These are phyloP conservation scores for Epicoccum nigrum DNA, from an alignment of 2,329 filamentous ascomycete species.

Conservation along the genomic window DNA sequence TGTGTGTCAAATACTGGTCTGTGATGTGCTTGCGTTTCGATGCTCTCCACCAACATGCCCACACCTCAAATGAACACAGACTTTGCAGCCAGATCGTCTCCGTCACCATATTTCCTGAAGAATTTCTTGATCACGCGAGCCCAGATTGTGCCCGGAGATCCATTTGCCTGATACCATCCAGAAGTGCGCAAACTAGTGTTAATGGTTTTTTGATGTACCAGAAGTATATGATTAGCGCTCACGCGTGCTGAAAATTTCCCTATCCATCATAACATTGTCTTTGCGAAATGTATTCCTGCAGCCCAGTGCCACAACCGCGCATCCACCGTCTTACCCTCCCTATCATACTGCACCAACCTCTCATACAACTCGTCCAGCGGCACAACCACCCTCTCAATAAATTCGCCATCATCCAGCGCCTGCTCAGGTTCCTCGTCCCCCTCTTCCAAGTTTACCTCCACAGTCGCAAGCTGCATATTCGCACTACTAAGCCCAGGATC, in stretches of 20 bases:
- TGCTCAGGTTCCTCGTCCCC: slow-evolving; percentile 61
- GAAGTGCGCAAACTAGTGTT: no score
- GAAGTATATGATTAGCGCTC: no score
- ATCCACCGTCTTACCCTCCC: slow-evolving; percentile 60
- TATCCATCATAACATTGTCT: slow-evolving; percentile 37
- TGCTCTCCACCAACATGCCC: not conserved
- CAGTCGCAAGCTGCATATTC: slow-evolving; percentile 67
- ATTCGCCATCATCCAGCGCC: slow-evolving; percentile 65
- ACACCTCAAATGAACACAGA: not conserved
- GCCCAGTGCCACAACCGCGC: slow-evolving; percentile 68
- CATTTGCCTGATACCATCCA: not conserved
- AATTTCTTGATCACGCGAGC: slow-evolving; percentile 1
- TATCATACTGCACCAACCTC: slow-evolving; percentile 54
- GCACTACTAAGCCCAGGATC: slow-evolving; percentile 67
- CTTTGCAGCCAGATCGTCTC: slow-evolving; percentile 2
- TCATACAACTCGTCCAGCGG: slow-evolving; percentile 63
- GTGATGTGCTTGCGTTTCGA: not conserved
- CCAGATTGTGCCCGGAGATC: slow-evolving; percentile 6
- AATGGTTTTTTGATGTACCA: no score
- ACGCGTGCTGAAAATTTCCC: no score
- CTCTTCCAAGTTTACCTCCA: slow-evolving; percentile 61
- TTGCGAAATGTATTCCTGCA: slow-evolving; percentile 60
- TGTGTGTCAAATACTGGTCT: no score
- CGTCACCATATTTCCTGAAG: not conserved
- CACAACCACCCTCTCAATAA: slow-evolving; percentile 65